phyloP scores from a whole-genome alignment of 177 flowering plant genomes.

The Telopea speciosissima region DNA sequence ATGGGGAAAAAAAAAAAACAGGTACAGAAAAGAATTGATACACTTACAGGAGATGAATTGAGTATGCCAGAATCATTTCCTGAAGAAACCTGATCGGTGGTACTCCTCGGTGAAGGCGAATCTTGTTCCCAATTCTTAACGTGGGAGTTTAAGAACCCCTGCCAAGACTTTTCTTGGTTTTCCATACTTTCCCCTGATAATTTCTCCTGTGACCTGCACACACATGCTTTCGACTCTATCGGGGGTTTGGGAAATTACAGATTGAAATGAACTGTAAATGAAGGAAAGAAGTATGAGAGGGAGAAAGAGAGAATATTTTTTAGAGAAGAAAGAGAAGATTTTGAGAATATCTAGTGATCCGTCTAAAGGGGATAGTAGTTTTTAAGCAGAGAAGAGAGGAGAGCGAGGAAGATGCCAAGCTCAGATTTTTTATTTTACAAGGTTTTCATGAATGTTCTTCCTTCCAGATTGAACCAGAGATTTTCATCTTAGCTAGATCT shows the following conservation, averaged over 20 bases:
- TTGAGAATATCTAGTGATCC: background rate
- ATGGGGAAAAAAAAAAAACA: background rate
- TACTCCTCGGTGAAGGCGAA: background rate
- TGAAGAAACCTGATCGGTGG: background rate
- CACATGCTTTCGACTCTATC: background rate
- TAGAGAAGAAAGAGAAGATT: background rate
- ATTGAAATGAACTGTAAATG: background rate
- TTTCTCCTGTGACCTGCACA: background rate
- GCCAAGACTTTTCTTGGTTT: background rate
- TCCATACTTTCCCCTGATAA: background rate
- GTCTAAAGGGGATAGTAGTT: background rate
- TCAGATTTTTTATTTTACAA: background rate
- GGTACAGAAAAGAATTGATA: background rate
- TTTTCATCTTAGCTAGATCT: too few relatives aligned
- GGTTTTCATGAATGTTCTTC: too few relatives aligned
- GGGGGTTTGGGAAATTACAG: too few relatives aligned
- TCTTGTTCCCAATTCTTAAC: background rate
- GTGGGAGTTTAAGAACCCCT: background rate
- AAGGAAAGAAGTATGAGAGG: background rate
- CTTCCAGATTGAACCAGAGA: too few relatives aligned
- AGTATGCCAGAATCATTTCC: background rate
- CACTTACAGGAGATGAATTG: background rate
- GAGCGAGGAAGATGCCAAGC: background rate
- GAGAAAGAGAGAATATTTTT: background rate
- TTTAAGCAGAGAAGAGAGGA: background rate